These are phyloP conservation scores for Biscogniauxia mediterranea DNA, from an alignment of 2,329 filamentous ascomycete species.

Conservation along the genomic window DNA sequence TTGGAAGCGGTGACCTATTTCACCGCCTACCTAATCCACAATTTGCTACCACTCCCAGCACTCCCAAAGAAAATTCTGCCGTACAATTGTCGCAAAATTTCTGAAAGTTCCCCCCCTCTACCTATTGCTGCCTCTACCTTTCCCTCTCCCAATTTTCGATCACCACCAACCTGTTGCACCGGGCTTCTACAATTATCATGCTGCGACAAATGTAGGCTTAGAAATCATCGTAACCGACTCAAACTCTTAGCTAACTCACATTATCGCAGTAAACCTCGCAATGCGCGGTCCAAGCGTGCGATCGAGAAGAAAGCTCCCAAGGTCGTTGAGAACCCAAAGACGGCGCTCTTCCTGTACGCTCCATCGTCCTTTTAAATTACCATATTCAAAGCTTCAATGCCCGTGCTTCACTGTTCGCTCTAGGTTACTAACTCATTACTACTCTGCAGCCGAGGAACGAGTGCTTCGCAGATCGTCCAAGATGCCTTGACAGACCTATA, in stretches of 20 bases:
- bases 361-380: not conserved
- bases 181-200: conserved; percentile 15
- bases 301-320: conserved; percentile 93
- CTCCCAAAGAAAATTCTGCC: conserved; percentile 24
- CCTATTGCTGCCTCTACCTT: conserved; percentile 4
- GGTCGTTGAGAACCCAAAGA: conserved; percentile 84
- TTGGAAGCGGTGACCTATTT: not conserved
- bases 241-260: not conserved
- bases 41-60: too few relatives aligned
- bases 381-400: too few relatives aligned
- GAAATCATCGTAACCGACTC: not conserved
- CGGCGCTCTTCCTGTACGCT: conserved; percentile 72
- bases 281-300: conserved; percentile 89
- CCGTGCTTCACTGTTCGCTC: too few relatives aligned
- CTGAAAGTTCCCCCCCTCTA: conserved; percentile 11
- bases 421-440: conserved; percentile 8
- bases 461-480: conserved; percentile 78
- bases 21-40: not conserved
- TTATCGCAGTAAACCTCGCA: conserved; percentile 55
- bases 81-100: conserved; percentile 28
- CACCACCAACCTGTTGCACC: not conserved
- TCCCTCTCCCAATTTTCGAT: conserved; percentile 4
- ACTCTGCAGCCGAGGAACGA: conserved; percentile 62
- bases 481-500: conserved; percentile 83
- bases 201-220: conserved; percentile 28